Conservation (phyloP, 108 stramenopile genomes). For the Cyclotella kingstonii region DNA sequence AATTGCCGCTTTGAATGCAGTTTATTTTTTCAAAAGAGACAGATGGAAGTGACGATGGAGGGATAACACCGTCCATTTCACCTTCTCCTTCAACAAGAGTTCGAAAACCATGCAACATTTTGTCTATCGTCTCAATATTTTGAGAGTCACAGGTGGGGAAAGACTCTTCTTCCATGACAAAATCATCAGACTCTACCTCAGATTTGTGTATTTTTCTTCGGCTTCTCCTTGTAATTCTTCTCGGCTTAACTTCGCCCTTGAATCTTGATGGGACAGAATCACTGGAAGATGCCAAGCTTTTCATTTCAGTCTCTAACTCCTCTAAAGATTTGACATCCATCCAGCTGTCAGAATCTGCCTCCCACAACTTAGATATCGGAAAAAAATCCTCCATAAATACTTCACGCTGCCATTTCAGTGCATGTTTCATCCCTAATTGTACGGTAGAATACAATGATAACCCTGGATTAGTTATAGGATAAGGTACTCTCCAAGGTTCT, state of each 20-base stretch:
- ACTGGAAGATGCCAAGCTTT: constrained; percentile 14
- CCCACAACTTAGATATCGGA: constrained; percentile 31
- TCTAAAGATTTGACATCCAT: constrained; percentile 50
- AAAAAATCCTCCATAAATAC: constrained; percentile 24
- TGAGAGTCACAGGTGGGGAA: not conserved
- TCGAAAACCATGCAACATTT: constrained; percentile 51
- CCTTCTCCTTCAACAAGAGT: constrained; percentile 55
- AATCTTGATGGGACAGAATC: not conserved
- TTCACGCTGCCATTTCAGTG: constrained; percentile 19
- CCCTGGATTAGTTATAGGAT: constrained; percentile 45
- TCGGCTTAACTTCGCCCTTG: constrained; percentile 8
- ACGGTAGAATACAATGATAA: constrained; percentile 45
- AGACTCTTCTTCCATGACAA: not conserved
- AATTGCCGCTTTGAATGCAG: too few species aligned
- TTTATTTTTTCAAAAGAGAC: too few species aligned
- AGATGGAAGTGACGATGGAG: too few species aligned
- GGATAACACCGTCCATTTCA: constrained; percentile 55
- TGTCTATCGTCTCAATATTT: constrained; percentile 28
- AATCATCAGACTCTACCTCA: not conserved
- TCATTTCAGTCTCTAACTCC: constrained; percentile 36
- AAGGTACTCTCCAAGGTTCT: constrained; percentile 23
- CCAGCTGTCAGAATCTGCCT: constrained; percentile 65
- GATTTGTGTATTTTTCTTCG: constrained; percentile 14
- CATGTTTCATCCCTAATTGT: constrained; percentile 32
- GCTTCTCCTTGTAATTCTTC: constrained; percentile 35